Percentiles rank a stretch among this genome's conserved stretches.
Conservation (phyloP, 768 basidiomycete genomes). For the Suillus weaverae region DNA sequence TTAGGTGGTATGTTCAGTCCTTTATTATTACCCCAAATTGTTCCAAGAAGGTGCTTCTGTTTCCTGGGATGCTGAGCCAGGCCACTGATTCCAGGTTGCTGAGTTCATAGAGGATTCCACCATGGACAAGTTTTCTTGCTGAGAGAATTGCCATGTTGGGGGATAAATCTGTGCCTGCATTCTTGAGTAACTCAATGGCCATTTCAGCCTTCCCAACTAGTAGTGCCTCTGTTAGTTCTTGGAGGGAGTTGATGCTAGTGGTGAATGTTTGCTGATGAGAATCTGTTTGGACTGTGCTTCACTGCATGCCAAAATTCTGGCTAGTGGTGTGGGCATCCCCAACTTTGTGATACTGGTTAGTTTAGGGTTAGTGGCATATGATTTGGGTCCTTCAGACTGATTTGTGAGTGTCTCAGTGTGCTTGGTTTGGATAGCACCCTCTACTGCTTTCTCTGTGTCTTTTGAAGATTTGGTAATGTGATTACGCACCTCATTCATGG, state of each 20-base stretch:
- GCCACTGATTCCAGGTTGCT: slow-evolving; percentile 8
- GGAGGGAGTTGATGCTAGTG: background rate
- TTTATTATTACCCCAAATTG: slow-evolving; percentile 6
- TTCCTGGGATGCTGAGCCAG: slow-evolving; percentile 17
- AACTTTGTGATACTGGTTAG: background rate
- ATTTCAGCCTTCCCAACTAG: background rate
- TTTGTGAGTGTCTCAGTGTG: no score
- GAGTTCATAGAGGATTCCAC: slow-evolving; percentile 18
- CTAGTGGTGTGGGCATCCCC: background rate
- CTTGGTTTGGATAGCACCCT: background rate
- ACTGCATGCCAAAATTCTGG: background rate
- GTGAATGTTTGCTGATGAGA: background rate
- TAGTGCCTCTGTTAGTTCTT: background rate
- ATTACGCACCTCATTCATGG: background rate
- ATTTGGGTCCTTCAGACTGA: background rate
- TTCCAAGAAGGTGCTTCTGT: slow-evolving; percentile 10
- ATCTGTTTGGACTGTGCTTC: background rate
- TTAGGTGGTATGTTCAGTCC: background rate
- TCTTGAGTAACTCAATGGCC: background rate
- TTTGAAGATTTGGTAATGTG: background rate
- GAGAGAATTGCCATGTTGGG: background rate
- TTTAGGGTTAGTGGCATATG: no score
- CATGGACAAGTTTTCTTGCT: slow-evolving; percentile 8
- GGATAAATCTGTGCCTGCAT: background rate
- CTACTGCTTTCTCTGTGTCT: background rate